Evolutionary conservation across 352 stramenopile genomes (phyloP).

Genomic region (Saprolegnia diclina): DNA sequence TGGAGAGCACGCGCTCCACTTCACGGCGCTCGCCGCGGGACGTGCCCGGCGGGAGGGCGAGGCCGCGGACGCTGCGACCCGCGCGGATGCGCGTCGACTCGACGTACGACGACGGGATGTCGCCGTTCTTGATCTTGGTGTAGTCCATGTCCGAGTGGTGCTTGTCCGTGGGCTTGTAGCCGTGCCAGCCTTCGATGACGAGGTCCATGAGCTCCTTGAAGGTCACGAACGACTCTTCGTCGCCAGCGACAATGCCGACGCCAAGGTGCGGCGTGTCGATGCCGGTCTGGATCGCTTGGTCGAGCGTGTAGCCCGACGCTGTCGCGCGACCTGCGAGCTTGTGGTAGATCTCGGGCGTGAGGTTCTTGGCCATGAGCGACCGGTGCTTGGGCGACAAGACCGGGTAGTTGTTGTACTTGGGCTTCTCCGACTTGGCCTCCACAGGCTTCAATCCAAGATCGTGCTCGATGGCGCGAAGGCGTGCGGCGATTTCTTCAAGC

Average conservation of each 20-base stretch:
- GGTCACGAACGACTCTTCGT: slow-evolving; percentile 75
- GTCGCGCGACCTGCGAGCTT: slow-evolving; percentile 60
- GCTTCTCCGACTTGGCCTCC: slow-evolving; percentile 8
- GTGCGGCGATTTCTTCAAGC: slow-evolving; percentile 58
- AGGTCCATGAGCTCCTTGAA: slow-evolving; percentile 76
- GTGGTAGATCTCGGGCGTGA: slow-evolving; percentile 70
- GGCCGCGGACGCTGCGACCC: slow-evolving; percentile 72
- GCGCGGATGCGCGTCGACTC: slow-evolving; percentile 87
- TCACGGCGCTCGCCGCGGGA: slow-evolving; percentile 55
- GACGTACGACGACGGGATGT: slow-evolving; percentile 73
- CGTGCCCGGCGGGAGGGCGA: slow-evolving; percentile 74
- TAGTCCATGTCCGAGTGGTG: slow-evolving; percentile 62
- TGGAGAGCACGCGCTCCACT: slow-evolving; percentile 66
- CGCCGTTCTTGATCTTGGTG: slow-evolving; percentile 42
- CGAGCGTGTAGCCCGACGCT: slow-evolving; percentile 62
- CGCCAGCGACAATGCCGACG: slow-evolving; percentile 65
- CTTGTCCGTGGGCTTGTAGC: slow-evolving; percentile 55
- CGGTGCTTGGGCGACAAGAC: slow-evolving; percentile 66
- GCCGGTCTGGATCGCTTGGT: slow-evolving; percentile 76
- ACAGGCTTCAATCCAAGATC: slow-evolving; percentile 44
- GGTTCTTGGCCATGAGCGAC: slow-evolving; percentile 71
- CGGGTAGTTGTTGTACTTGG: slow-evolving; percentile 43
- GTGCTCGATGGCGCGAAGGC: slow-evolving; percentile 55
- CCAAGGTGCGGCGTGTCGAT: slow-evolving; percentile 62
- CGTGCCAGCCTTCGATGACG: slow-evolving; percentile 80